Evolutionary conservation across 2,329 filamentous ascomycete genomes (phyloP), one percentile per base, ranked within the genome.

Genomic region (Emmonsiellopsis sp.): DNA sequence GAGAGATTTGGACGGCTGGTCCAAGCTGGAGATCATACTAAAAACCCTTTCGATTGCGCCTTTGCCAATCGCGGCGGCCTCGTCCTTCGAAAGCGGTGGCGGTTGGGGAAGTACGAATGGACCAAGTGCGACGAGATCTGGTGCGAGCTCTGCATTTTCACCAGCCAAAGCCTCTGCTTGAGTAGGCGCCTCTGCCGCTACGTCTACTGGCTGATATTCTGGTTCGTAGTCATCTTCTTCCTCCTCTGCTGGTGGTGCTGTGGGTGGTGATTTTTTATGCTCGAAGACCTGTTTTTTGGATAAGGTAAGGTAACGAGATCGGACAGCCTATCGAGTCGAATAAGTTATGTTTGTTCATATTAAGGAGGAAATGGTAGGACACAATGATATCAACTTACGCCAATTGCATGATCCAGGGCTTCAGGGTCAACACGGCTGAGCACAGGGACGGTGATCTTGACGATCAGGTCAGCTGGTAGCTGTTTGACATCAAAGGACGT

Each of bases 171-270:
- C 84, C 63, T 92, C 87, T 62, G 90, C 86, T 1, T 82, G 84
- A 49, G 64, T 61, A 27, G 60, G 61, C 1, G 57, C 48, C 17
- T 57, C 58, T 40, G 62, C 56, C 2, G 63, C 44, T 33, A 65
- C 54, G 67, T 94, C 88, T 37, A 83, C 82, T 7, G 86, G 80
- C 55, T 85, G 83, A 60, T 89, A 90, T 63, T 94, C 87, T 0
- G 92, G 91, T 63, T 96, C 92, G 64, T 96, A 96, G 61, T 95
- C 88, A 59, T 95, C 89, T 17, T 95, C 91, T 42, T 95, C 90
- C 7, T 86, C 84, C 46, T 13, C 31, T 46, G 46, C 34, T 36
- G 58, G 53, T 43, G 49, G 61, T 59, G 67, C 59, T 58, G 61
- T 53, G 56, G 68, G 59, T 60, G 68, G 55, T 56, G 46, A 39